A percentile compares a stretch with the other conserved stretches of the same genome.
These are phyloP conservation scores for Houttuynia cordata DNA, from an alignment of 164 flowering plant genomes.

Conservation along the genomic window DNA sequence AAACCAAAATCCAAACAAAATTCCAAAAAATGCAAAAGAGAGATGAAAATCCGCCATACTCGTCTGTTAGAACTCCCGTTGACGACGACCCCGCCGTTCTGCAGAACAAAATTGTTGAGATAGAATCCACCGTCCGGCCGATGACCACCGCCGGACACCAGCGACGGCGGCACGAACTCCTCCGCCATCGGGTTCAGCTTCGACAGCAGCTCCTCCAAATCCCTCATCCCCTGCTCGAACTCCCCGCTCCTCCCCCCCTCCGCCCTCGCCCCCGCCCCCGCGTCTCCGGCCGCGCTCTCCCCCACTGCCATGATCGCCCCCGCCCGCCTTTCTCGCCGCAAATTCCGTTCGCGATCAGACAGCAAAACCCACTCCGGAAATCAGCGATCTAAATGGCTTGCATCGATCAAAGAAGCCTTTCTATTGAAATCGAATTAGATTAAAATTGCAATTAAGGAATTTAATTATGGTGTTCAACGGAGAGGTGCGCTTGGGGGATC, in stretches of 20 bases:
- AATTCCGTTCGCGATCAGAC: not conserved
- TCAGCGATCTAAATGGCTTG: not conserved
- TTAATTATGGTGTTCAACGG: too few species aligned
- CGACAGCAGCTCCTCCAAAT: slow-evolving; percentile 70
- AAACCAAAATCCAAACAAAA: not conserved
- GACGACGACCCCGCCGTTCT: slow-evolving; percentile 14
- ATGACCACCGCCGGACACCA: slow-evolving; percentile 12
- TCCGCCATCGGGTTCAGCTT: slow-evolving; percentile 87
- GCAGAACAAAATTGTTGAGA: slow-evolving; percentile 17
- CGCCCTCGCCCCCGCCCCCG: slow-evolving; percentile 16
- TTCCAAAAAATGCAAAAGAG: not conserved
- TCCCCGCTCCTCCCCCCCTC: slow-evolving; percentile 27
- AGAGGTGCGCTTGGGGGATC: too few species aligned
- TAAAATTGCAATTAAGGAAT: too few species aligned
- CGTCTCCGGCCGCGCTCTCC: slow-evolving; percentile 37
- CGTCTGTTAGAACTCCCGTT: slow-evolving; percentile 29
- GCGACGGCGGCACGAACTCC: slow-evolving; percentile 81
- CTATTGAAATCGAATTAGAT: too few species aligned
- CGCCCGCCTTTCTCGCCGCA: not conserved
- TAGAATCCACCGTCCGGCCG: slow-evolving; percentile 17
- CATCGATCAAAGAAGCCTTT: not conserved
- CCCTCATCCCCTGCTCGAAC: slow-evolving; percentile 60
- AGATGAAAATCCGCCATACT: slow-evolving; percentile 22
- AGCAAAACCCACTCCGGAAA: not conserved
- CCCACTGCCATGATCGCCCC: slow-evolving; percentile 39